Percentiles rank a stretch among this genome's conserved stretches.
Conservation (phyloP, 2,329 filamentous ascomycete genomes). For the Exophiala sideris region DNA sequence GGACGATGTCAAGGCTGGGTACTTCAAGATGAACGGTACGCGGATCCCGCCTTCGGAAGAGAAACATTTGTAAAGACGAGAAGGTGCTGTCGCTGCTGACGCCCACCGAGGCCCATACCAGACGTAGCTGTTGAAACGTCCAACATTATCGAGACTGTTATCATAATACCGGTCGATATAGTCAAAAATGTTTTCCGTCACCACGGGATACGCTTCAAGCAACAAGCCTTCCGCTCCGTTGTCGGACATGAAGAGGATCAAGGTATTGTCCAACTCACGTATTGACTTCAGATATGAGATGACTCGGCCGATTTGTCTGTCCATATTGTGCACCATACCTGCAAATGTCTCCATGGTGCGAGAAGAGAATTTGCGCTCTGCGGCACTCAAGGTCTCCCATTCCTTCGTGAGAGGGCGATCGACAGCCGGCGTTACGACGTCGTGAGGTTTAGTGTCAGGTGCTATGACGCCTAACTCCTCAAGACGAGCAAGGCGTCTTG, state of each 20-base stretch:
- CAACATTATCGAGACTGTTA: constrained; percentile 38
- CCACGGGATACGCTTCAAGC: constrained; percentile 33
- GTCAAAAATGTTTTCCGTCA: constrained; percentile 31
- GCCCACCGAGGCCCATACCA: constrained; percentile 40
- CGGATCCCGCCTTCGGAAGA: constrained; percentile 31
- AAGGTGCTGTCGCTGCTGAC: constrained; percentile 30
- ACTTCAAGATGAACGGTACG: constrained; percentile 28
- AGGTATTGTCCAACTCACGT: constrained; percentile 36
- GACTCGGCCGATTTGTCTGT: constrained; percentile 34
- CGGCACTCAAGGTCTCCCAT: constrained; percentile 10
- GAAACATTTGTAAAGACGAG: constrained; percentile 30
- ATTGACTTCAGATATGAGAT: constrained; percentile 31
- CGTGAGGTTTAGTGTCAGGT: constrained; percentile 44
- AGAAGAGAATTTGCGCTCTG: constrained; percentile 14
- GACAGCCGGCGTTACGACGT: constrained; percentile 33
- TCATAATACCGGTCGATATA: constrained; percentile 38
- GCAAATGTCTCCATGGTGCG: constrained; percentile 37
- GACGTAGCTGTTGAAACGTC: constrained; percentile 33
- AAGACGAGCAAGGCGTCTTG: constrained; percentile 52
- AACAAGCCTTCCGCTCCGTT: constrained; percentile 38
- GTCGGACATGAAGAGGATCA: constrained; percentile 40
- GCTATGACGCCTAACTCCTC: constrained; percentile 56
- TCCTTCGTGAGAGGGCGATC: constrained; percentile 1
- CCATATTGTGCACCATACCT: constrained; percentile 37
- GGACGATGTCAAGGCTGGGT: constrained; percentile 1